Conservation (phyloP, 2,329 filamentous ascomycete species). For the Helotiales sp. region DNA sequence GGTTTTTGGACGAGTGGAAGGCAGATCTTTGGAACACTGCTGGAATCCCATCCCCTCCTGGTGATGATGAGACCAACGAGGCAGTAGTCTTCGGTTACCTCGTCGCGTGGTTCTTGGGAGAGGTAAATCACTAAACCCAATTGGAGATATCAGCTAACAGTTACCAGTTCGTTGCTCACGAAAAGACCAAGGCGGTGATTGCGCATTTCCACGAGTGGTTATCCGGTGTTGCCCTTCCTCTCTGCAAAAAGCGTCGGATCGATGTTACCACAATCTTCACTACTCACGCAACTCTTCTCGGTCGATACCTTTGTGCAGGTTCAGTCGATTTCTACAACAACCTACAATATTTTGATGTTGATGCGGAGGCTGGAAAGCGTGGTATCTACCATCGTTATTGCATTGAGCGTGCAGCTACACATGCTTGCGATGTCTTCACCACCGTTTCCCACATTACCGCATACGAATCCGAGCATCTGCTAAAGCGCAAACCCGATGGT, state of each 20-base stretch:
- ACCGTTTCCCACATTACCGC: slow-evolving; percentile 99
- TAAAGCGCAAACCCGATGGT: slow-evolving; percentile 97
- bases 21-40: slow-evolving; percentile 91
- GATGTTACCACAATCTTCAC: slow-evolving; percentile 99
- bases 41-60: slow-evolving; percentile 89
- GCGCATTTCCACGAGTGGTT: slow-evolving; percentile 99
- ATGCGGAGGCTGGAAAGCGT: slow-evolving; percentile 94
- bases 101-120: slow-evolving; percentile 96
- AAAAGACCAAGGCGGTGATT: slow-evolving; percentile 89
- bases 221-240: slow-evolving; percentile 87
- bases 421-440: slow-evolving; percentile 95
- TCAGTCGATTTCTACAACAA: slow-evolving; percentile 99
- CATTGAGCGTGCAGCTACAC: slow-evolving; percentile 91
- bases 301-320: slow-evolving; percentile 93
- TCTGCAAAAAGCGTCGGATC: slow-evolving; percentile 92
- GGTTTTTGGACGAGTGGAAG: slow-evolving; percentile 95
- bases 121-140: slow-evolving; percentile 61
- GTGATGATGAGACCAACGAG: slow-evolving; percentile 95
- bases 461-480: slow-evolving; percentile 94
- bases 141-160: slow-evolving; percentile 25
- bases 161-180: slow-evolving; percentile 84
- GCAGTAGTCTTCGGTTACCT: slow-evolving; percentile 97
- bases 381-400: slow-evolving; percentile 99
- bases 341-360: slow-evolving; percentile 93
- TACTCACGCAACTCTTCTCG: slow-evolving; percentile 93